These are phyloP conservation scores for Cetradonia linearis DNA, from an alignment of 495 filamentous ascomycete species.

Conservation along the genomic window DNA sequence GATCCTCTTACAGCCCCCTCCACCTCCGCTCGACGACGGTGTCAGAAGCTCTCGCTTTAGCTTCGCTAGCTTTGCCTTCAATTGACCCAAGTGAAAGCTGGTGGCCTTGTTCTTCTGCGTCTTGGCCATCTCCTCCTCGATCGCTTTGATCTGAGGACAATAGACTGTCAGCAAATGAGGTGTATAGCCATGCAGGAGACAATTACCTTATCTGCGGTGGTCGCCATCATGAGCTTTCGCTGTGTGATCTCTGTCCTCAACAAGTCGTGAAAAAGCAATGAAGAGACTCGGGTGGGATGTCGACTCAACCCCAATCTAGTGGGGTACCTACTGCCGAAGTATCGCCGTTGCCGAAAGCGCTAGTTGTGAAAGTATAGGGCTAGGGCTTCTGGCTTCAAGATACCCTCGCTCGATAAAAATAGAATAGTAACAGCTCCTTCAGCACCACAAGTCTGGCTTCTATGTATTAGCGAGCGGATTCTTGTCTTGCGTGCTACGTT, in stretches of 20 bases:
- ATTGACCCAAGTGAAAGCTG: conserved; percentile 73
- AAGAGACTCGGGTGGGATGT: conserved; percentile 1
- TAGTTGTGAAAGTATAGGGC: neutral
- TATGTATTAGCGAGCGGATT: neutral
- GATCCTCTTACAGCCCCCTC: conserved; percentile 54
- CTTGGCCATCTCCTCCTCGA: conserved; percentile 81
- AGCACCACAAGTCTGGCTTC: neutral
- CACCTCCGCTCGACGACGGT: conserved; percentile 69
- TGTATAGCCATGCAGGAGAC: conserved; percentile 19
- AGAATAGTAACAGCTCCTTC: neutral
- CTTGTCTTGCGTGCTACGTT: neutral
- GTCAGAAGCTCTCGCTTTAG: conserved; percentile 91
- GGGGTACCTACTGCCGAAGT: conserved; percentile 5
- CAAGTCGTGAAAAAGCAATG: neutral
- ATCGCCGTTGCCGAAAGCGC: neutral
- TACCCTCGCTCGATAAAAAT: neutral
- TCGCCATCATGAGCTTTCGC: conserved; percentile 60
- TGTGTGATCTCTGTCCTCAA: neutral
- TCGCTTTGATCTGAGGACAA: conserved; percentile 74
- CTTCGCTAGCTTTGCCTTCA: conserved; percentile 98
- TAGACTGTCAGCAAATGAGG: conserved; percentile 3
- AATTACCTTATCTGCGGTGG: conserved; percentile 86
- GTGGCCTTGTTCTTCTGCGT: conserved; percentile 95
- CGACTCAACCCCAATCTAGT: conserved; percentile 1
- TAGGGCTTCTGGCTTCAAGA: neutral